Conservation (phyloP, 2,329 filamentous ascomycete genomes). For the Penicillium verrucosum region DNA sequence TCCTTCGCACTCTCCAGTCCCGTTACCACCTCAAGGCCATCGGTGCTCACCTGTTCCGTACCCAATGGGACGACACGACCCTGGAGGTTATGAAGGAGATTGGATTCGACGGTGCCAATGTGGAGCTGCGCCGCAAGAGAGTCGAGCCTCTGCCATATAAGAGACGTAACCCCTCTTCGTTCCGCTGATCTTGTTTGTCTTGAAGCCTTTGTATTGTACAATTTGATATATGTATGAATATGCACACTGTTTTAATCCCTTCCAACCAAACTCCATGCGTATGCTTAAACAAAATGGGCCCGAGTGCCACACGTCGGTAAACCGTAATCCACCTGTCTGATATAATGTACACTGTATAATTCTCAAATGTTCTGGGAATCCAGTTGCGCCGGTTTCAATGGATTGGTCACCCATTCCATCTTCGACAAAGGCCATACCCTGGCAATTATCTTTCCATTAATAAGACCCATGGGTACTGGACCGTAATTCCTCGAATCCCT, state of each 20-base stretch:
- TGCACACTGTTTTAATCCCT: slow-evolving; percentile 27
- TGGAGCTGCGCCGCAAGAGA: slow-evolving; percentile 81
- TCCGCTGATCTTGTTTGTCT: slow-evolving; percentile 36
- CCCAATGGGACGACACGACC: slow-evolving; percentile 83
- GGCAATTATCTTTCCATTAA: slow-evolving; percentile 77
- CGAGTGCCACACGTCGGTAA: not conserved
- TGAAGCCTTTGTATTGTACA: slow-evolving; percentile 40
- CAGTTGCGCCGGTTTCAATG: slow-evolving; percentile 33
- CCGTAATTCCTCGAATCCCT: slow-evolving; percentile 85
- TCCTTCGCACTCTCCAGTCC: slow-evolving; percentile 69
- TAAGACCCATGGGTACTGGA: slow-evolving; percentile 77
- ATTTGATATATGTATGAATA: slow-evolving; percentile 43
- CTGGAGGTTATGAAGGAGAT: slow-evolving; percentile 81
- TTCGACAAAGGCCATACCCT: slow-evolving; percentile 37
- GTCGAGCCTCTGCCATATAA: slow-evolving; percentile 66
- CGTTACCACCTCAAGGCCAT: slow-evolving; percentile 68
- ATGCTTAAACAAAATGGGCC: slow-evolving; percentile 14
- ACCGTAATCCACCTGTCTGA: not conserved
- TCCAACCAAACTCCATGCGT: slow-evolving; percentile 29
- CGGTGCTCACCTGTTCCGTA: slow-evolving; percentile 83
- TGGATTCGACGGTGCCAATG: slow-evolving; percentile 68
- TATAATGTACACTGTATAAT: slow-evolving; percentile 1
- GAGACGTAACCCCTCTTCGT: slow-evolving; percentile 52
- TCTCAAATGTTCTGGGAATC: slow-evolving; percentile 7
- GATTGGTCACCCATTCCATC: slow-evolving; percentile 38